These are phyloP conservation scores for Paecilomyces formosus DNA, from an alignment of 2,329 filamentous ascomycete species.

Conservation along the genomic window DNA sequence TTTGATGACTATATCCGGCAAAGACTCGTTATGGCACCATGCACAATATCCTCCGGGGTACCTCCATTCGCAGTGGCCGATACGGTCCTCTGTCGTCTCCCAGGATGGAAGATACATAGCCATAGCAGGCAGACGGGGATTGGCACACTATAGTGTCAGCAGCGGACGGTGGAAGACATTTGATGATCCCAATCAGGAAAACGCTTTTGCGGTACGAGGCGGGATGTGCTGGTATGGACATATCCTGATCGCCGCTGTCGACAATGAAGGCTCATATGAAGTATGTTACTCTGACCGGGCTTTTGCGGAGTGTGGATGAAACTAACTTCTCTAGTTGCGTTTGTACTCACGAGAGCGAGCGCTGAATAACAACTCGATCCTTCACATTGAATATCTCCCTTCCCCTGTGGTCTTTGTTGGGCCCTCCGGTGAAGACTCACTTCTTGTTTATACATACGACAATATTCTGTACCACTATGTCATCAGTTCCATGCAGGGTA, in stretches of 20 bases:
- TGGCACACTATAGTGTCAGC: constrained; percentile 92
- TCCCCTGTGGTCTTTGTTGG: constrained; percentile 86
- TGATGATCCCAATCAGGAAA: constrained; percentile 69
- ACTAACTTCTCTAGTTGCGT: constrained; percentile 51
- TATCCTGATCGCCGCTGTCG: constrained; percentile 87
- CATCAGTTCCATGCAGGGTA: constrained; percentile 63
- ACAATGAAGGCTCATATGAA: constrained; percentile 73
- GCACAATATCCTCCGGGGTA: constrained; percentile 79
- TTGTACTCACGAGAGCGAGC: constrained; percentile 82
- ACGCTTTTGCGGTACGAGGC: constrained; percentile 84
- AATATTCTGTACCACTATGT: constrained; percentile 94
- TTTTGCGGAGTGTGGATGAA: constrained; percentile 1
- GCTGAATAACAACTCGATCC: constrained; percentile 63
- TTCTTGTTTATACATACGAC: constrained; percentile 94
- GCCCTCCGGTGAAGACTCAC: constrained; percentile 83
- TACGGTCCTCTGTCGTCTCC: constrained; percentile 78
- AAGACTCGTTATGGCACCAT: constrained; percentile 92
- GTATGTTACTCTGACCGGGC: constrained; percentile 25
- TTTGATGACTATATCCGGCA: constrained; percentile 82
- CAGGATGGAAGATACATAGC: constrained; percentile 90
- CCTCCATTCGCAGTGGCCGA: constrained; percentile 87
- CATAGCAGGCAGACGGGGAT: constrained; percentile 83
- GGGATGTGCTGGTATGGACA: constrained; percentile 99
- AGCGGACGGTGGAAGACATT: constrained; percentile 97
- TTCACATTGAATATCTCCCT: constrained; percentile 70